Conservation (phyloP, 2,329 filamentous ascomycete species). For the Cercospora canescens region DNA sequence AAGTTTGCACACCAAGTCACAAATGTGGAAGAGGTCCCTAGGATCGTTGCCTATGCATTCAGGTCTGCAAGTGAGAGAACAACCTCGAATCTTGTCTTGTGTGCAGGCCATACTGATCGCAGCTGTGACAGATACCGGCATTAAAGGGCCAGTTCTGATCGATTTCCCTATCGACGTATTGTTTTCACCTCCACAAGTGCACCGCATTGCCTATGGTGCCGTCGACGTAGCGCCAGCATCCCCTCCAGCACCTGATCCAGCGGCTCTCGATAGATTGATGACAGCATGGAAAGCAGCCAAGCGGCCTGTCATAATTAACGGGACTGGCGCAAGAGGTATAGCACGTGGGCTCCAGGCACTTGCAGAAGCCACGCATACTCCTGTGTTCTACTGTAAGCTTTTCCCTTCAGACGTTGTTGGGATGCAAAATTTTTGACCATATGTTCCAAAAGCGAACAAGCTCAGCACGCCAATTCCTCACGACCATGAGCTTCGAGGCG, state of each 20-base stretch:
- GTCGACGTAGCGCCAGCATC: constrained; percentile 38
- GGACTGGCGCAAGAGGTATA: constrained; percentile 40
- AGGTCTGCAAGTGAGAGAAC: constrained; percentile 32
- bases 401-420: background rate
- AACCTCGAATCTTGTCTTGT: background rate
- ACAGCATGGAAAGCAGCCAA: constrained; percentile 37
- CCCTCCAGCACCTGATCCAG: constrained; percentile 39
- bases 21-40: constrained; percentile 46
- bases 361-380: constrained; percentile 38
- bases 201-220: constrained; percentile 44
- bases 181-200: constrained; percentile 43
- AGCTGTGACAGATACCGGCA: constrained; percentile 34
- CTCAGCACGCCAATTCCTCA: constrained; percentile 33
- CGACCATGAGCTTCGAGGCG: constrained; percentile 38
- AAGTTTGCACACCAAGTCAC: constrained; percentile 50
- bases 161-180: constrained; percentile 45
- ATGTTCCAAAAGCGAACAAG: constrained; percentile 31
- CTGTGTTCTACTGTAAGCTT: constrained; percentile 41
- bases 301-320: constrained; percentile 44
- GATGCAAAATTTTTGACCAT: background rate
- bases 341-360: constrained; percentile 35
- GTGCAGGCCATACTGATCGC: background rate
- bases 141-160: constrained; percentile 43
- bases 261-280: constrained; percentile 37
- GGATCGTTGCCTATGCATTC: constrained; percentile 46